phyloP scores from a whole-genome alignment of 2,329 filamentous ascomycete species.

The Helotiales sp. region DNA sequence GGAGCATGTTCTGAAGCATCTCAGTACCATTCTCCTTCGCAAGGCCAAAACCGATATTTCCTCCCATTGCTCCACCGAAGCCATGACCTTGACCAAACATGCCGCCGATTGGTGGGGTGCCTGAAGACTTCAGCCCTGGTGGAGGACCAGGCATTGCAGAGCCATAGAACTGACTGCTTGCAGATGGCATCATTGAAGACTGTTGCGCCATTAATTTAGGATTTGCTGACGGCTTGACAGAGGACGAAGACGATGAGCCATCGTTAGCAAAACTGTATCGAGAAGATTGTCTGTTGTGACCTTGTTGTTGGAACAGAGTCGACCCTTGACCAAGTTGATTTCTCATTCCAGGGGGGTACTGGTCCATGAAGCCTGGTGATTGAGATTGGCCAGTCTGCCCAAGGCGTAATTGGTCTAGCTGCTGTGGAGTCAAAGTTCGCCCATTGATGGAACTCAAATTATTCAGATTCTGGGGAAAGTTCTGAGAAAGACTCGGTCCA shows the following conservation, averaged over 20 bases:
- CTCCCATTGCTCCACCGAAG: slow-evolving; percentile 68
- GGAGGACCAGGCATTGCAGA: slow-evolving; percentile 89
- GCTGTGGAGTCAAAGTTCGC: slow-evolving; percentile 78
- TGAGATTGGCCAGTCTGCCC: slow-evolving; percentile 46
- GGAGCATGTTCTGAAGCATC: slow-evolving; percentile 79
- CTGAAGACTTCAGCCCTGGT: slow-evolving; percentile 91
- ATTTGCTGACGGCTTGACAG: slow-evolving; percentile 77
- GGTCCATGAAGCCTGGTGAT: slow-evolving; percentile 52
- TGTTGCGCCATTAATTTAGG: slow-evolving; percentile 81
- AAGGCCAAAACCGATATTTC: slow-evolving; percentile 57
- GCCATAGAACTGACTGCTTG: slow-evolving; percentile 70
- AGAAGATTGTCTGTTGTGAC: slow-evolving; percentile 80
- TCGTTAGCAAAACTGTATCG: slow-evolving; percentile 88
- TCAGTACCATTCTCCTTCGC: slow-evolving; percentile 75
- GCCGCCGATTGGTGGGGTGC: slow-evolving; percentile 82
- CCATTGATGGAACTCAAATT: slow-evolving; percentile 61
- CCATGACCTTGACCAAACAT: slow-evolving; percentile 91
- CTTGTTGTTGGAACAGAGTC: slow-evolving; percentile 58
- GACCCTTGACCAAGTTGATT: slow-evolving; percentile 45
- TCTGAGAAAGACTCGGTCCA: slow-evolving; percentile 50
- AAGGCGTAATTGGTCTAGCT: slow-evolving; percentile 67
- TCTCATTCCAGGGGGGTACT: slow-evolving; percentile 58
- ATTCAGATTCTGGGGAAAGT: slow-evolving; percentile 49
- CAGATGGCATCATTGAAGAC: slow-evolving; percentile 81
- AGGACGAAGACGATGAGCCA: slow-evolving; percentile 54